Conservation (phyloP, 345 rosid species). For the Zanthoxylum bungeanum region DNA sequence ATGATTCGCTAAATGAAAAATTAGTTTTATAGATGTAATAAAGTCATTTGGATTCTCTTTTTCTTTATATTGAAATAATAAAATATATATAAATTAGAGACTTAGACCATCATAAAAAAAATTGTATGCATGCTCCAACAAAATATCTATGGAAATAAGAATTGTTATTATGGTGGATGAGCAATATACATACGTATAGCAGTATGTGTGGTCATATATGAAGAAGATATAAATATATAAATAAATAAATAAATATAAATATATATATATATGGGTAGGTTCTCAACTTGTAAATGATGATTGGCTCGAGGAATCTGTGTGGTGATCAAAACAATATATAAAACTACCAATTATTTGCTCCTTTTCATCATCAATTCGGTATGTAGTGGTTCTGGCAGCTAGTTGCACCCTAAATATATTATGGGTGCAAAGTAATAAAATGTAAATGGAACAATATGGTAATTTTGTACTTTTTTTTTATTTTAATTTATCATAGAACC, state of each 20-base stretch:
- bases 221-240: too few relatives aligned
- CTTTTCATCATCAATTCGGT: neutral
- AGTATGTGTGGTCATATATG: neutral
- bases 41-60: too few relatives aligned
- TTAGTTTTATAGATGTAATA: too few relatives aligned
- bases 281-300: neutral
- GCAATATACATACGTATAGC: neutral
- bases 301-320: slow-evolving; percentile 6
- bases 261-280: neutral
- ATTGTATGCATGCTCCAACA: neutral
- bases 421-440: neutral
- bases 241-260: too few relatives aligned
- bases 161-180: neutral
- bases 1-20: too few relatives aligned
- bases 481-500: too few relatives aligned
- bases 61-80: too few relatives aligned
- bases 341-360: neutral
- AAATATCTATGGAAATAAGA: neutral
- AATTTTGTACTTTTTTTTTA: too few relatives aligned
- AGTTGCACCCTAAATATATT: neutral
- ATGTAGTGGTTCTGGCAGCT: neutral
- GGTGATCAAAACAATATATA: neutral
- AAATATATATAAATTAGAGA: too few relatives aligned
- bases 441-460: neutral
- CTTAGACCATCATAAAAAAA: too few relatives aligned